phyloP scores from a whole-genome alignment of 495 filamentous ascomycete species.

The Jackrogersella multiformis region DNA sequence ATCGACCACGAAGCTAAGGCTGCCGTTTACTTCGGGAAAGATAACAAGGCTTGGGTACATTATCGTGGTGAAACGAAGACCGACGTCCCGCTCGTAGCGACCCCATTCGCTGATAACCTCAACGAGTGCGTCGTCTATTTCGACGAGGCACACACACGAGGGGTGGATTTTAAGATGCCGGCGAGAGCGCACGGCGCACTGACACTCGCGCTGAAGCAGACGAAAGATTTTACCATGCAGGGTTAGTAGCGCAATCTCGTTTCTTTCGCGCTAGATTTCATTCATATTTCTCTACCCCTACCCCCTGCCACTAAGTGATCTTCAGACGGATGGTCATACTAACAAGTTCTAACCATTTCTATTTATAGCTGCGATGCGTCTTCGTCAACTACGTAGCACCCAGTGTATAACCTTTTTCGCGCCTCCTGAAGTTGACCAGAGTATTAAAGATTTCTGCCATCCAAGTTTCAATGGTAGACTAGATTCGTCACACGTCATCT shows the following conservation, averaged over 20 bases:
- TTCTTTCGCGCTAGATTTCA: too few species aligned
- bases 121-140: conserved; percentile 50
- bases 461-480: not conserved
- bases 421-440: conserved; percentile 57
- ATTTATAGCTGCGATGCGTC: conserved; percentile 54
- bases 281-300: too few species aligned
- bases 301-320: too few species aligned
- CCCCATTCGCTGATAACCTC: conserved; percentile 56
- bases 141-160: conserved; percentile 57
- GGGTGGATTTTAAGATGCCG: conserved; percentile 61
- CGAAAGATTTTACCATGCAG: conserved; percentile 63
- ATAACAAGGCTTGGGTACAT: conserved; percentile 56
- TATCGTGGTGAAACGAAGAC: conserved; percentile 48
- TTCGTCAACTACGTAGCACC: conserved; percentile 50
- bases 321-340: too few species aligned
- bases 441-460: conserved; percentile 49
- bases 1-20: conserved; percentile 47
- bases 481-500: conserved; percentile 47
- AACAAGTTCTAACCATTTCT: conserved; percentile 17
- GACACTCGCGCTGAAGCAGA: conserved; percentile 57
- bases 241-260: conserved; percentile 22
- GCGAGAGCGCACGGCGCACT: conserved; percentile 53
- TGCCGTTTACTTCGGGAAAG: conserved; percentile 47
- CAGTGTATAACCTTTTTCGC: conserved; percentile 52
- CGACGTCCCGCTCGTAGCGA: conserved; percentile 49